phyloP scores from a whole-genome alignment of 2,329 filamentous ascomycete species.

The Hymenoscyphus repandus region DNA sequence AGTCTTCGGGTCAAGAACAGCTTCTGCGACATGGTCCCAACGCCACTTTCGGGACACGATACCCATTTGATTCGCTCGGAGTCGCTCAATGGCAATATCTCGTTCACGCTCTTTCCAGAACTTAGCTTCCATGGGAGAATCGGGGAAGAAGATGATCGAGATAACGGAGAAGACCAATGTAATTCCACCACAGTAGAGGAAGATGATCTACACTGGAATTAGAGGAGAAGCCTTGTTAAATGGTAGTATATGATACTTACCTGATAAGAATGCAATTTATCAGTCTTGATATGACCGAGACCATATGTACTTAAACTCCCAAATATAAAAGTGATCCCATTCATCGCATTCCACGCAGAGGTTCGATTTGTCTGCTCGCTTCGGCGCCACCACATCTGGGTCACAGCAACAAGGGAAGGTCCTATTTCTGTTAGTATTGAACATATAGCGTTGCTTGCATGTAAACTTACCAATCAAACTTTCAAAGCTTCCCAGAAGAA shows the following conservation, averaged over 20 bases:
- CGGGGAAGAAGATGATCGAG: slow-evolving; percentile 33
- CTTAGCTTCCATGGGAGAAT: slow-evolving; percentile 28
- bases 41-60: slow-evolving; percentile 47
- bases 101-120: slow-evolving; percentile 47
- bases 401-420: slow-evolving; percentile 51
- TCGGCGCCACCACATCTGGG: slow-evolving; percentile 57
- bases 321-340: slow-evolving; percentile 48
- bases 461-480: slow-evolving; percentile 11
- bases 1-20: slow-evolving; percentile 29
- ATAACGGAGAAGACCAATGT: slow-evolving; percentile 42
- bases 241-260: neutral
- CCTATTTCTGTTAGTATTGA: slow-evolving; percentile 17
- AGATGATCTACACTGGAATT: slow-evolving; percentile 36
- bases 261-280: slow-evolving; percentile 33
- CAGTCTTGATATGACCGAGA: slow-evolving; percentile 48
- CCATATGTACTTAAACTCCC: slow-evolving; percentile 41
- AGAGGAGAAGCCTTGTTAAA: neutral
- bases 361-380: slow-evolving; percentile 52
- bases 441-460: too few relatives aligned
- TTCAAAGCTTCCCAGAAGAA: slow-evolving; percentile 33
- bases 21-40: slow-evolving; percentile 40
- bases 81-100: slow-evolving; percentile 45
- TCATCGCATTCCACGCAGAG: slow-evolving; percentile 54
- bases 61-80: slow-evolving; percentile 50
- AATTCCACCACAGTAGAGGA: slow-evolving; percentile 47